Percentiles rank a stretch among this genome's conserved stretches.
phyloP scores from a whole-genome alignment of 345 rosid genomes.

The Reutealis trisperma region DNA sequence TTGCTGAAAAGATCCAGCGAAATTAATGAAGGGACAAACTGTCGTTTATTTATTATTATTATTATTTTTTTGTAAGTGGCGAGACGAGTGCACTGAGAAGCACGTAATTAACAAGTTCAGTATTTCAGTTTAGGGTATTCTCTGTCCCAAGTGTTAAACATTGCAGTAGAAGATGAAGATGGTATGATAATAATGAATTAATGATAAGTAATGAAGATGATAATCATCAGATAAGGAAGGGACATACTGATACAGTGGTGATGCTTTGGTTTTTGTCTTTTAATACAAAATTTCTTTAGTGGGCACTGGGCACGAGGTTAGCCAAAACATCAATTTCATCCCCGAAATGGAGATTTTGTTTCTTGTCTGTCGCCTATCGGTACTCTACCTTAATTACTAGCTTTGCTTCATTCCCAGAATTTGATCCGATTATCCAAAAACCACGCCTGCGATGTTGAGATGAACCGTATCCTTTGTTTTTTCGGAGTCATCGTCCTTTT shows the following conservation, averaged over 20 bases:
- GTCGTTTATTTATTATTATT: neutral
- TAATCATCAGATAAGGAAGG: constrained; percentile 5
- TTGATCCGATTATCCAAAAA: too few relatives aligned
- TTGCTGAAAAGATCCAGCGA: neutral
- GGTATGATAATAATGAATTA: neutral
- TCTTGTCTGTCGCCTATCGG: neutral
- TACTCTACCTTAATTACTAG: too few relatives aligned
- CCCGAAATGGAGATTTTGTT: neutral
- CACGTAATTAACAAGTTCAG: neutral
- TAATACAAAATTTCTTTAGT: neutral
- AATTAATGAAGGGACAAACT: neutral
- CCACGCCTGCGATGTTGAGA: too few relatives aligned
- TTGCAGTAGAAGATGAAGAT: neutral
- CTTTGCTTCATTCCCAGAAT: neutral
- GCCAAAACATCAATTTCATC: neutral
- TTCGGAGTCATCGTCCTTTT: too few relatives aligned
- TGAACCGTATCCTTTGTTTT: too few relatives aligned
- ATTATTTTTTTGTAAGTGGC: neutral
- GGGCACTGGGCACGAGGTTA: constrained; percentile 2
- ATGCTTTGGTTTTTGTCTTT: constrained; percentile 1
- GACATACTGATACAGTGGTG: neutral
- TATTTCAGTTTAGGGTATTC: neutral
- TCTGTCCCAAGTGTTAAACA: neutral
- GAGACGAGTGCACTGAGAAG: neutral
- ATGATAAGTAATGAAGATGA: neutral